Evolutionary conservation across 805 yeast species (phyloP).

Genomic region (Wickerhamomyces bisporus): DNA sequence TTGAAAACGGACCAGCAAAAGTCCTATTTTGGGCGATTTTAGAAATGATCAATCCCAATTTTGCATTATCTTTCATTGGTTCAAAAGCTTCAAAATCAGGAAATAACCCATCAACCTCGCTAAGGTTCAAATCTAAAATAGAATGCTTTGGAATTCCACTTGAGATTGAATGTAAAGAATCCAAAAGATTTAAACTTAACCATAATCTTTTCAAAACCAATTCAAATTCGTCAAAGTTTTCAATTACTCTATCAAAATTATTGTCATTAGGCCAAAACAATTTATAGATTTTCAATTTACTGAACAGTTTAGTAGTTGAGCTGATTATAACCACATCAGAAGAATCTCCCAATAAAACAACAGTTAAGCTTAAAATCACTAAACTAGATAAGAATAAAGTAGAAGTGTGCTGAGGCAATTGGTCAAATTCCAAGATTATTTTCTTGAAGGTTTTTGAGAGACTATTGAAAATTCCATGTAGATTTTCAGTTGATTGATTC

Average conservation of each 20-base stretch:
- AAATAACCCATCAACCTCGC: slow-evolving; percentile 18
- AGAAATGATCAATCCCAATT: slow-evolving; percentile 21
- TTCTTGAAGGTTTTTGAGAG: slow-evolving; percentile 14
- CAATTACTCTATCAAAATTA: slow-evolving; percentile 6
- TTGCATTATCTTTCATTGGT: slow-evolving; percentile 20
- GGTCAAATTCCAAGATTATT: slow-evolving; percentile 6
- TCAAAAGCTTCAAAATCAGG: slow-evolving; percentile 15
- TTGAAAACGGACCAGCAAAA: not conserved
- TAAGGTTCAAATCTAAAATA: slow-evolving; percentile 13
- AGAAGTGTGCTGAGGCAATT: slow-evolving; percentile 10
- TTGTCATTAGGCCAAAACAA: slow-evolving; percentile 22
- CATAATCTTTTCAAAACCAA: slow-evolving; percentile 37
- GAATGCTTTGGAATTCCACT: slow-evolving; percentile 42
- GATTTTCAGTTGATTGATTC: slow-evolving; percentile 8
- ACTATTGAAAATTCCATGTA: slow-evolving; percentile 9
- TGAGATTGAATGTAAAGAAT: slow-evolving; percentile 45
- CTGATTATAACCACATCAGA: slow-evolving; percentile 51
- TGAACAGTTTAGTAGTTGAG: slow-evolving; percentile 47
- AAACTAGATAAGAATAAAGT: slow-evolving; percentile 24
- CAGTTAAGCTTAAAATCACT: slow-evolving; percentile 46
- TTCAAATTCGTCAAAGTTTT: slow-evolving; percentile 20
- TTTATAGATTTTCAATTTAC: slow-evolving; percentile 49
- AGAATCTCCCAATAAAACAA: slow-evolving; percentile 54
- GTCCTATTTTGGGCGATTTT: slow-evolving; percentile 12
- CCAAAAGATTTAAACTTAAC: slow-evolving; percentile 42